These are phyloP conservation scores for Fallopia convolvulus DNA, from an alignment of 148 eudicot species.

Conservation along the genomic window DNA sequence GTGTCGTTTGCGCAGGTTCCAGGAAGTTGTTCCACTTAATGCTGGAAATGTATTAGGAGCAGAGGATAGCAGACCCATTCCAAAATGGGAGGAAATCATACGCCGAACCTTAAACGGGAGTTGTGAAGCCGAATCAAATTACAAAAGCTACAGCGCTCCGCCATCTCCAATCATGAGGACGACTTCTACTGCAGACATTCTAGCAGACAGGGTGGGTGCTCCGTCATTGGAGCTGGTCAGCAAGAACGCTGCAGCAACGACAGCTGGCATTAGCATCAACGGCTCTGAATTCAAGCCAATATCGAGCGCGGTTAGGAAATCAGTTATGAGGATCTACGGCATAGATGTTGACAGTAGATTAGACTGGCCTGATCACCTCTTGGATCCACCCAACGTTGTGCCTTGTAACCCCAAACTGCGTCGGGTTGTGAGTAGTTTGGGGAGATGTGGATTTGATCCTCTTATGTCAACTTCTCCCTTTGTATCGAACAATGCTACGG, in stretches of 20 bases:
- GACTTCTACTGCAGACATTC: conserved; percentile 47
- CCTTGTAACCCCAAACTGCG: conserved; percentile 42
- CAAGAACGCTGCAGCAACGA: conserved; percentile 17
- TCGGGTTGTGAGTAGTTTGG: conserved; percentile 51
- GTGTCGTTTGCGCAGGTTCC: conserved; percentile 29
- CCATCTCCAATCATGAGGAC: conserved; percentile 63
- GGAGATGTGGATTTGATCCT: conserved; percentile 32
- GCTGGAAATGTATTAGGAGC: conserved; percentile 86
- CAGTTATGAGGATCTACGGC: conserved; percentile 40
- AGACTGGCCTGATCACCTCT: conserved; percentile 56
- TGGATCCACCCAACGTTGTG: conserved; percentile 35
- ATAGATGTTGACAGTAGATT: conserved; percentile 45
- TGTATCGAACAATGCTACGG: conserved; percentile 11
- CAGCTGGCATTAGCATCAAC: not conserved
- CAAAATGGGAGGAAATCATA: conserved; percentile 73
- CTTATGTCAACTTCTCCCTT: conserved; percentile 24
- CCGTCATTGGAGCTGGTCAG: conserved; percentile 20
- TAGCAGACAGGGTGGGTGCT: conserved; percentile 29
- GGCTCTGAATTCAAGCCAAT: conserved; percentile 18
- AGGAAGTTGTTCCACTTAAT: conserved; percentile 86
- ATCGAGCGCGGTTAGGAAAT: conserved; percentile 24
- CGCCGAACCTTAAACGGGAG: conserved; percentile 60
- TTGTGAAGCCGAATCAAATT: conserved; percentile 30
- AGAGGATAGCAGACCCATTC: conserved; percentile 65
- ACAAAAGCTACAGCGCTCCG: conserved; percentile 73